Evolutionary conservation across 2,329 filamentous ascomycete species (phyloP).

Genomic region (Cercospora zeina): DNA sequence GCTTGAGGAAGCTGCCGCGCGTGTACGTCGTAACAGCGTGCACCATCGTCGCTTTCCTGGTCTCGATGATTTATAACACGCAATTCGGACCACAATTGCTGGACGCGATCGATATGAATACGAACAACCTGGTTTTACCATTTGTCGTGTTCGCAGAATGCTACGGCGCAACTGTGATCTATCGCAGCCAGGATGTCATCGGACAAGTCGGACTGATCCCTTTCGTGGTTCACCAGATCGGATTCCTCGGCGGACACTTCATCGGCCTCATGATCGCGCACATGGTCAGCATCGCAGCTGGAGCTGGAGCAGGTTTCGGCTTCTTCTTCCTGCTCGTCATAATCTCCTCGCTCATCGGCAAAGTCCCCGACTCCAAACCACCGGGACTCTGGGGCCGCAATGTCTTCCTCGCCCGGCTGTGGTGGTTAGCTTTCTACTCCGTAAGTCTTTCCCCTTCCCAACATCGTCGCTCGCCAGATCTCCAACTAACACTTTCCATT

Average conservation of each 20-base stretch:
- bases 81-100: conserved; percentile 59
- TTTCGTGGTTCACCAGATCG: conserved; percentile 51
- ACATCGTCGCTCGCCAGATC: too few species aligned
- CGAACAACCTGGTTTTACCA: conserved; percentile 57
- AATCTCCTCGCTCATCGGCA: conserved; percentile 34
- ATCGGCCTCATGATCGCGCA: conserved; percentile 56
- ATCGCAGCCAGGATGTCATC: conserved; percentile 54
- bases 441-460: conserved; percentile 43
- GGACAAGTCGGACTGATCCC: conserved; percentile 49
- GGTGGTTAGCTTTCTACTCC: conserved; percentile 59
- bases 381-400: conserved; percentile 12
- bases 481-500: not conserved
- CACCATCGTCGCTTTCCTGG: conserved; percentile 53
- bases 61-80: conserved; percentile 59
- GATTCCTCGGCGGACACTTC: conserved; percentile 56
- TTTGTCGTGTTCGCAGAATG: conserved; percentile 58
- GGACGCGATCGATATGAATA: conserved; percentile 57
- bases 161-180: conserved; percentile 55
- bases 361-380: conserved; percentile 16
- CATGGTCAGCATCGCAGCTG: conserved; percentile 32
- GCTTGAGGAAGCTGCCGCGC: conserved; percentile 9
- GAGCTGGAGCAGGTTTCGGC: conserved; percentile 52
- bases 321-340: conserved; percentile 49
- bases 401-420: conserved; percentile 44
- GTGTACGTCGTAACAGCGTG: conserved; percentile 43